phyloP scores from a whole-genome alignment of 345 rosid species.

The Dimocarpus longan region DNA sequence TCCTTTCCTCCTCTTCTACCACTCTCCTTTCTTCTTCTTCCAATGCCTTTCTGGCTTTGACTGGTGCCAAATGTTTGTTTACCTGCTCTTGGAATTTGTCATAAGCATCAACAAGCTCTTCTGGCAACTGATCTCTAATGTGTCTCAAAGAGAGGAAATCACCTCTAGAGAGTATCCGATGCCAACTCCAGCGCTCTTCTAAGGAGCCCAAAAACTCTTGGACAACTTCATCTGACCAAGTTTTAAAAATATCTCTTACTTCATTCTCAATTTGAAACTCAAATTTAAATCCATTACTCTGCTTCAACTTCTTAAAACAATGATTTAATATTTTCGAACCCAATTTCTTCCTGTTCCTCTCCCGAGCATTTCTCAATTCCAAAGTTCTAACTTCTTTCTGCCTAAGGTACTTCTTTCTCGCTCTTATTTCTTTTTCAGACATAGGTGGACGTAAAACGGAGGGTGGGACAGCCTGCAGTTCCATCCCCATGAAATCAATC shows the following conservation, averaged over 20 bases:
- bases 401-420: constrained; percentile 80
- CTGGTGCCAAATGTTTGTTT: constrained; percentile 67
- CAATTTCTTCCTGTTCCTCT: constrained; percentile 73
- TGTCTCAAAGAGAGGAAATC: constrained; percentile 76
- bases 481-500: constrained; percentile 76
- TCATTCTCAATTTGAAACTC: constrained; percentile 65
- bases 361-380: constrained; percentile 81
- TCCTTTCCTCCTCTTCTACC: constrained; percentile 65
- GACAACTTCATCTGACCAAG: constrained; percentile 81
- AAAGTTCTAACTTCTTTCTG: constrained; percentile 79
- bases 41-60: constrained; percentile 56
- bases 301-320: constrained; percentile 75
- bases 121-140: constrained; percentile 78
- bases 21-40: constrained; percentile 67
- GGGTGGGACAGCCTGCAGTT: constrained; percentile 88
- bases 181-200: constrained; percentile 82
- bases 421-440: constrained; percentile 86
- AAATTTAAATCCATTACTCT: constrained; percentile 50
- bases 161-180: constrained; percentile 75
- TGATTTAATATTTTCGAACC: constrained; percentile 75
- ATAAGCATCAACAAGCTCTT: constrained; percentile 70
- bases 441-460: constrained; percentile 76
- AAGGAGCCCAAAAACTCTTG: constrained; percentile 72
- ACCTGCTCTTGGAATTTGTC: constrained; percentile 85
- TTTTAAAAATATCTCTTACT: constrained; percentile 61